Conservation (phyloP, 495 filamentous ascomycete species). For the Jackrogersella multiformis region DNA sequence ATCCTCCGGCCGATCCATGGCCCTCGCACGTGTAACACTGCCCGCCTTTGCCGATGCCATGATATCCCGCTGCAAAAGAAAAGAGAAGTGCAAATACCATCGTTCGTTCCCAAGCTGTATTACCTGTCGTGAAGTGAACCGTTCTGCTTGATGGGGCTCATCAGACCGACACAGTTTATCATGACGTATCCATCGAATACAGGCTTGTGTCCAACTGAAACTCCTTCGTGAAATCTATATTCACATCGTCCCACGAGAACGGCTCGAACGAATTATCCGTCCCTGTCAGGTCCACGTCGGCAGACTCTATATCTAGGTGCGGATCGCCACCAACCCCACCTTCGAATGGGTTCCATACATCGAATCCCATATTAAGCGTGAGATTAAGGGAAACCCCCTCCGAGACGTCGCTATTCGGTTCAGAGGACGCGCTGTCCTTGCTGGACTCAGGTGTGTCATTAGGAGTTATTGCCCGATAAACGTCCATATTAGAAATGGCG, state of each 20-base stretch:
- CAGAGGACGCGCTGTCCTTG: slow-evolving; percentile 61
- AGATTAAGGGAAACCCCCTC: slow-evolving; percentile 52
- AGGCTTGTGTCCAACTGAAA: slow-evolving; percentile 54
- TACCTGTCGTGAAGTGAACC: slow-evolving; percentile 26
- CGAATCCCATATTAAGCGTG: slow-evolving; percentile 55
- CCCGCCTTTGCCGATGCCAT: slow-evolving; percentile 5
- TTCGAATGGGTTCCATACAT: slow-evolving; percentile 55
- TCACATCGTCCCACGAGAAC: slow-evolving; percentile 53
- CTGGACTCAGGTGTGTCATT: slow-evolving; percentile 67
- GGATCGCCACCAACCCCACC: slow-evolving; percentile 29
- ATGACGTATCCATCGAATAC: slow-evolving; percentile 54
- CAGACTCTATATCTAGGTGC: neutral
- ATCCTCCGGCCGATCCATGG: slow-evolving; percentile 3
- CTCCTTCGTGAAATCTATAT: slow-evolving; percentile 52
- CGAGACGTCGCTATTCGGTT: slow-evolving; percentile 64
- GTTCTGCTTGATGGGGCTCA: neutral
- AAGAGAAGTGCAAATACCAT: neutral
- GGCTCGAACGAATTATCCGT: slow-evolving; percentile 26
- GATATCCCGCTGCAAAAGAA: slow-evolving; percentile 3
- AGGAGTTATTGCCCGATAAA: slow-evolving; percentile 59
- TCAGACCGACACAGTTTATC: neutral
- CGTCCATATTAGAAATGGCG: slow-evolving; percentile 56
- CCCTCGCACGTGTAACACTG: neutral
- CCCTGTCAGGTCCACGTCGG: slow-evolving; percentile 13
- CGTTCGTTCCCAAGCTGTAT: neutral